Evolutionary conservation across 192 early-diverging fungal genomes (phyloP), one percentile per base, ranked within the genome.

Genomic region (Phycomyces nitens): DNA sequence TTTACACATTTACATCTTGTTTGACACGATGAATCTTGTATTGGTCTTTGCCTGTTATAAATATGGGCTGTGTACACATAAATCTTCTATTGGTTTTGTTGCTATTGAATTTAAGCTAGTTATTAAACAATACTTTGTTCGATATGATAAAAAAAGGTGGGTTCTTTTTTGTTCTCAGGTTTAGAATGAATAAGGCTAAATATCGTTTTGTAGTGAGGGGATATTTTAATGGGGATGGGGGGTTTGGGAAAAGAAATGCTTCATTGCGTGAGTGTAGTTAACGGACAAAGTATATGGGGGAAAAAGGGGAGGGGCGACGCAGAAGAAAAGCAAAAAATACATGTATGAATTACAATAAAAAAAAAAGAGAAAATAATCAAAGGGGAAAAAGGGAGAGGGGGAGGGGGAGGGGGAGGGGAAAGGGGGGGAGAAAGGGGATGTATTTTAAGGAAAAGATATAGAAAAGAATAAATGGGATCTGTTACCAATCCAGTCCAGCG

Each of bases 381-480:
- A 38, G 58, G 18, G 21, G 63, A 56, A 53, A n/a, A 44, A 49
- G 50, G 41, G 57, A 29, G 9, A 43, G 58, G 43, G 47, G 34
- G 47, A n/a, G 29, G 34, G 38, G 42, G 40, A 44, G 57, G 12
- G 53, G 56, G 51, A 43, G 60, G 38, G 22, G 39, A 55, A 60
- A 29, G 24, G 57, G 63, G 60, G 24, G 9, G 54, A 54, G 52
- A 40, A 29, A 49, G 54, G 54, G 56, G 26, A 18, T 47, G 40
- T 41, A 34, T 34, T 26, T 38, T 41, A 44, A 52, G 40, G 47
- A 57, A 66, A 63, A 60, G 47, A 39, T 42, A n/a, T 20, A 44
- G 39, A 50, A 43, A 60, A 61, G 23, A 21, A 60, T 54, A 62
- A 67, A 72, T 49, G 44, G 60, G 65, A 70, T 42, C 61, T 29